Evolutionary conservation across 371 early-diverging fungal species (phyloP).

Genomic region (Mucor irregularis): DNA sequence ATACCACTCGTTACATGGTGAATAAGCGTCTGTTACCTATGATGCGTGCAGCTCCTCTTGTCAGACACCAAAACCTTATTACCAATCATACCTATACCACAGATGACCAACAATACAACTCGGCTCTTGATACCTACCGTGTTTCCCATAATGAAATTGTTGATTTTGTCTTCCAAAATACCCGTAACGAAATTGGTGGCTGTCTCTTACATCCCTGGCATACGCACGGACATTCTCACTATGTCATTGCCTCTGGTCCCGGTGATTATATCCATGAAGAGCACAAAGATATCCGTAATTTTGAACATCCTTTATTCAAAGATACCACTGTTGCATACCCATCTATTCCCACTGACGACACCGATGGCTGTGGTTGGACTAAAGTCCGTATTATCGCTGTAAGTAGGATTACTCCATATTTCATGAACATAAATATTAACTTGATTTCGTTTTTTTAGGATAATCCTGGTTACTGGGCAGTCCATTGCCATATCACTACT

Average conservation of each 20-base stretch:
- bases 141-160: conserved; percentile 27
- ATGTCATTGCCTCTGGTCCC: conserved; percentile 35
- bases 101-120: conserved; percentile 14
- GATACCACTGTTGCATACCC: conserved; percentile 44
- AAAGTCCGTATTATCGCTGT: conserved; percentile 40
- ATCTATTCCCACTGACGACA: conserved; percentile 10
- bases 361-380: conserved; percentile 40
- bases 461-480: conserved; percentile 53
- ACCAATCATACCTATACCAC: background rate
- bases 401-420: conserved; percentile 7
- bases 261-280: conserved; percentile 34
- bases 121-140: conserved; percentile 23
- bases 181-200: conserved; percentile 16
- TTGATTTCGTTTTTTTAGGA: conserved; percentile 23
- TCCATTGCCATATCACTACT: conserved; percentile 51
- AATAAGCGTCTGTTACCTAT: conserved; percentile 25
- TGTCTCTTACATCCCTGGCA: conserved; percentile 49
- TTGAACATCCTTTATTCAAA: conserved; percentile 27
- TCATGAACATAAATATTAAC: background rate
- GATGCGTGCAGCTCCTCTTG: background rate
- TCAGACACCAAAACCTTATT: background rate
- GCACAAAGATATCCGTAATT: conserved; percentile 30
- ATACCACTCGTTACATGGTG: conserved; percentile 32
- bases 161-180: conserved; percentile 43
- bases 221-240: conserved; percentile 50